Base-by-base conservation (phyloP, 176 grass and related monocot species). In the Bonia amplexicaulis region DNA sequence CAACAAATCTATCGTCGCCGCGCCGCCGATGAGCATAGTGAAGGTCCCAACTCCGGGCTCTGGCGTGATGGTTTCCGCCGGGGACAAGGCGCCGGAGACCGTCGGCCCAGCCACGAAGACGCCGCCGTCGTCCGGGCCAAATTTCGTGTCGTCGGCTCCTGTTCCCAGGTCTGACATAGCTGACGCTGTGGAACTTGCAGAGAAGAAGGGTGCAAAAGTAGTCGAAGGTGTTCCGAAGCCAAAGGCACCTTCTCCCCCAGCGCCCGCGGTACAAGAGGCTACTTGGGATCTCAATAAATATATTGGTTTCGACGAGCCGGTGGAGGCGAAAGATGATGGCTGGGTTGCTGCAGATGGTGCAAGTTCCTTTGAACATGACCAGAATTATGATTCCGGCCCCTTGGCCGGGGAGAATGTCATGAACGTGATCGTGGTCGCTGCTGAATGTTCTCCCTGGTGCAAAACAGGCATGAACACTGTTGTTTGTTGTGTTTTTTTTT, bases 381-480 rank as follows among this genome's bases (percentile, higher is more conserved):
- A 93, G 80, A 31, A 85, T 12, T 15, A 81, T 3, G 89, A 90
- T 65, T 48, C 75, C 17, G 84, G 86, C 16, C 93, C 96, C 68
- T 73, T 95, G 85, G 96, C 96, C 15, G 93, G 96, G 46, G 87
- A 52, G 77, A 98, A 98, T 66, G 96, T 92, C 74, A 98, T 98
- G 96, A 98, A 98, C 39, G 89, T 98, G 35, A 87, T 98, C 81
- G 7, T 98, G 31, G 89, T 95, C 72, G 91, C 93, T 23, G 89
- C 89, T 75, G 96, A 98, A 88, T 98, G 96, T 66, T 90, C 91
- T 65, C 96, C 96, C 66, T 98, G 96, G 96, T 87, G 79, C 62
- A 98, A 98, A 90, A 98, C 96, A 93, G 96, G 96, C 85, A 90
- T 63, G 66, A 1, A 11, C 73, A 76, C 35, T 67, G 57, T 14